These are phyloP conservation scores for Heliamphora pulchella DNA, from an alignment of 179 eudicot species.

Conservation along the genomic window DNA sequence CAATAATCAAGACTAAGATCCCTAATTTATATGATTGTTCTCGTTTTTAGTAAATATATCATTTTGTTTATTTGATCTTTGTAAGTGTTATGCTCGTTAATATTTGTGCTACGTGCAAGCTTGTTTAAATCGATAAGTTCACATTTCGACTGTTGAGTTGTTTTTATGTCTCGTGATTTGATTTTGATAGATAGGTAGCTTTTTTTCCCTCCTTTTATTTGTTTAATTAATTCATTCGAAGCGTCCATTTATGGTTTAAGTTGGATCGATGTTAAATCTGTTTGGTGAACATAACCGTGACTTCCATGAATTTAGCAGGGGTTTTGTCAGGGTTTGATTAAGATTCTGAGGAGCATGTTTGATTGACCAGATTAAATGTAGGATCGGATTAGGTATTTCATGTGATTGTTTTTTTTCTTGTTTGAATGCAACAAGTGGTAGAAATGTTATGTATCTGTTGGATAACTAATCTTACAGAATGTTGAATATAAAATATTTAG, in stretches of 20 bases:
- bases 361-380: too few relatives aligned
- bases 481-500: too few relatives aligned
- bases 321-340: background rate
- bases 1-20: constrained; percentile 7
- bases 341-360: too few relatives aligned
- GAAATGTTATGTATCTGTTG: too few relatives aligned
- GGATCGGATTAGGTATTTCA: too few relatives aligned
- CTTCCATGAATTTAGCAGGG: background rate
- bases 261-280: background rate
- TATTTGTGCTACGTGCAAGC: background rate
- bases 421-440: too few relatives aligned
- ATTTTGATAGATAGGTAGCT: background rate
- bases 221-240: background rate
- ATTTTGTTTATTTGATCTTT: background rate
- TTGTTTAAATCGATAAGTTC: background rate
- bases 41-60: background rate
- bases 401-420: too few relatives aligned
- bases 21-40: background rate
- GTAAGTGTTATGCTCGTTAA: background rate
- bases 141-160: background rate
- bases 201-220: background rate
- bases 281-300: background rate
- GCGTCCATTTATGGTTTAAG: background rate
- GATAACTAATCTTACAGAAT: too few relatives aligned
- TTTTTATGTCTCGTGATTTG: background rate